Evolutionary conservation across 306 rosid species (phyloP).

Genomic region (Mucuna pruriens): DNA sequence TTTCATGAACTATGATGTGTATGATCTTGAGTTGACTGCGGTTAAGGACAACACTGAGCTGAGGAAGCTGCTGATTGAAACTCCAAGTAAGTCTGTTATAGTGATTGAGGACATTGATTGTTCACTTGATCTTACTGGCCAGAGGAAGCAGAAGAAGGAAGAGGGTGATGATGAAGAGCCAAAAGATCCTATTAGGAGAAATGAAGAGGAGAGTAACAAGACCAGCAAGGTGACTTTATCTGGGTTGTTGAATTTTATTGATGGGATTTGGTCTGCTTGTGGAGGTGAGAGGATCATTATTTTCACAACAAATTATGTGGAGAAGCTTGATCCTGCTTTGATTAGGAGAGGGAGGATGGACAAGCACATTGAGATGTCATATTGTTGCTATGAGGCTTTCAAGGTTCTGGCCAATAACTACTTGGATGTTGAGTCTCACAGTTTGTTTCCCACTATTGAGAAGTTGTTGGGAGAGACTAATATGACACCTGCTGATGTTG

Average conservation of each 20-base stretch:
- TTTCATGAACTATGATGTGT: conserved; percentile 65
- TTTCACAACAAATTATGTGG: conserved; percentile 70
- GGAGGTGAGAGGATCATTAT: conserved; percentile 69
- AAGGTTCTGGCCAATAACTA: conserved; percentile 69
- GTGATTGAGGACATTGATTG: conserved; percentile 81
- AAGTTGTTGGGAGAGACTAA: conserved; percentile 47
- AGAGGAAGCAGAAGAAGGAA: conserved; percentile 53
- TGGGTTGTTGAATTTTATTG: conserved; percentile 65
- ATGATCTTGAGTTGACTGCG: conserved; percentile 62
- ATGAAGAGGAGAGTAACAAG: conserved; percentile 38
- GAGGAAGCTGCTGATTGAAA: conserved; percentile 53
- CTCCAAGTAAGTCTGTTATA: conserved; percentile 48
- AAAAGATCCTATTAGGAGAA: conserved; percentile 37
- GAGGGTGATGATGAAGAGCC: background rate
- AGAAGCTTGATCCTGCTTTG: conserved; percentile 69
- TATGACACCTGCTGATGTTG: conserved; percentile 76
- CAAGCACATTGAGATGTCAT: conserved; percentile 69
- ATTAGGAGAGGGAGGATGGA: conserved; percentile 80
- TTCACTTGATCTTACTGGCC: conserved; percentile 69
- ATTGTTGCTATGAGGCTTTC: conserved; percentile 69
- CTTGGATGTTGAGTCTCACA: conserved; percentile 54
- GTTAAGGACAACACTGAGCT: conserved; percentile 64
- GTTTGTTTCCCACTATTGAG: conserved; percentile 41
- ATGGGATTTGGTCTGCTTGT: conserved; percentile 88
- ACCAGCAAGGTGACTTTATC: conserved; percentile 65